phyloP scores from a whole-genome alignment of 805 yeast genomes.

The Zygosaccharomyces bisporus region DNA sequence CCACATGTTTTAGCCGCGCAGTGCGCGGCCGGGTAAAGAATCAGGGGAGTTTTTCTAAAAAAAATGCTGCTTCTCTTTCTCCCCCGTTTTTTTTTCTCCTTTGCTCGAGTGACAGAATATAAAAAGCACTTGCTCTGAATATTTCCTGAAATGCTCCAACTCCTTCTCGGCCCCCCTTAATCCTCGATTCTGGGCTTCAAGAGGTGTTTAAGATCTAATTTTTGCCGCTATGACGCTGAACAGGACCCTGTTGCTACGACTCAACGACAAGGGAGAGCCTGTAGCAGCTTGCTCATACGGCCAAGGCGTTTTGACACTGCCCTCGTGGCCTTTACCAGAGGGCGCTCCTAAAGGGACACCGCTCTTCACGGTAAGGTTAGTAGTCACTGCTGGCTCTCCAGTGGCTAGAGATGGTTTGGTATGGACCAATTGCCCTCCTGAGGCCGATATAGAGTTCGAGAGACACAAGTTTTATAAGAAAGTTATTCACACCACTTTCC shows the following conservation, averaged over 20 bases:
- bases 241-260: conserved; percentile 35
- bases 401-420: conserved; percentile 68
- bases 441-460: conserved; percentile 43
- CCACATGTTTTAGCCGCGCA: neutral
- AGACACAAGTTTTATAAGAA: conserved; percentile 54
- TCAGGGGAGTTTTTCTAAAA: conserved; percentile 3
- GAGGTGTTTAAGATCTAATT: neutral
- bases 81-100: neutral
- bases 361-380: conserved; percentile 51
- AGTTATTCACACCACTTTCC: conserved; percentile 54
- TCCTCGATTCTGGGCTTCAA: neutral
- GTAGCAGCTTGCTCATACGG: conserved; percentile 31
- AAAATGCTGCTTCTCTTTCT: neutral
- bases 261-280: conserved; percentile 38
- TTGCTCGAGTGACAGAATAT: conserved; percentile 3
- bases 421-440: conserved; percentile 68
- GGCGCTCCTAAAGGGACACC: conserved; percentile 40
- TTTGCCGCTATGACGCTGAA: conserved; percentile 6
- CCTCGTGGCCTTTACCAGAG: conserved; percentile 39
- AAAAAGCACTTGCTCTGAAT: neutral
- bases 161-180: neutral
- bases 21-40: neutral
- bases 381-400: conserved; percentile 70
- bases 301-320: conserved; percentile 40
- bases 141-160: too few relatives aligned